phyloP scores from a whole-genome alignment of 805 yeast species.

The Ogataea corticis region DNA sequence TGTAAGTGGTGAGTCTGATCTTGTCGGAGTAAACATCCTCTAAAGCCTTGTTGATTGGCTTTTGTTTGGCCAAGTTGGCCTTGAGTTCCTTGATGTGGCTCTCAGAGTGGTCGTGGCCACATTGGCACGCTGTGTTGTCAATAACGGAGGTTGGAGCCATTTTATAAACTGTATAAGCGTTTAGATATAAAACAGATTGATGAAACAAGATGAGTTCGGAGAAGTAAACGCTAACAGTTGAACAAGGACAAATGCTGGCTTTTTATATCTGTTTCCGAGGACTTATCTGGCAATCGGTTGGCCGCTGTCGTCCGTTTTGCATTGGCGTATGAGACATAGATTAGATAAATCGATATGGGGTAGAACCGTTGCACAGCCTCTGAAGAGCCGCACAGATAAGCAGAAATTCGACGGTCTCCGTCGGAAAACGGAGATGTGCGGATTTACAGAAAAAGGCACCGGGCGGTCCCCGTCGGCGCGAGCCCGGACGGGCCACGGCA shows the following conservation, averaged over 20 bases:
- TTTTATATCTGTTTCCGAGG: neutral
- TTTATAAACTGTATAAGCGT: constrained; percentile 1
- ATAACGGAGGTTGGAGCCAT: constrained; percentile 15
- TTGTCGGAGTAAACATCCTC: constrained; percentile 30
- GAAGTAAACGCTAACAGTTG: too few species aligned
- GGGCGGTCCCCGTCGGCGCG: neutral
- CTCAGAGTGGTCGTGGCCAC: constrained; percentile 1
- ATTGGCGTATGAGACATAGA: neutral
- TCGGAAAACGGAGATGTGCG: neutral
- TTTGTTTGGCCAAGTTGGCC: neutral
- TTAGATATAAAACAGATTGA: neutral
- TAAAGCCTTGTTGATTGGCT: constrained; percentile 23
- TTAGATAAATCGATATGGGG: constrained; percentile 7
- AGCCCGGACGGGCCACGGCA: too few species aligned
- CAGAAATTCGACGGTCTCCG: constrained; percentile 1
- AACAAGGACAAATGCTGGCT: neutral
- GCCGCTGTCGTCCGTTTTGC: constrained; percentile 3
- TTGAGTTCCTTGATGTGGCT: constrained; percentile 2
- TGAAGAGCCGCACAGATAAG: constrained; percentile 1
- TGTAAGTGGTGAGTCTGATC: constrained; percentile 52
- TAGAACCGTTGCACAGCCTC: neutral
- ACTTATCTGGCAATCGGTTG: constrained; percentile 4
- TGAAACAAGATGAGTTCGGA: too few species aligned
- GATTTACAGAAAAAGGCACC: neutral
- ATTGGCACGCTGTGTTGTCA: constrained; percentile 6